A percentile compares a stretch with the other conserved stretches of the same genome.
These are phyloP conservation scores for Thermothielavioides terrestris DNA, from an alignment of 495 filamentous ascomycete species.

Conservation along the genomic window DNA sequence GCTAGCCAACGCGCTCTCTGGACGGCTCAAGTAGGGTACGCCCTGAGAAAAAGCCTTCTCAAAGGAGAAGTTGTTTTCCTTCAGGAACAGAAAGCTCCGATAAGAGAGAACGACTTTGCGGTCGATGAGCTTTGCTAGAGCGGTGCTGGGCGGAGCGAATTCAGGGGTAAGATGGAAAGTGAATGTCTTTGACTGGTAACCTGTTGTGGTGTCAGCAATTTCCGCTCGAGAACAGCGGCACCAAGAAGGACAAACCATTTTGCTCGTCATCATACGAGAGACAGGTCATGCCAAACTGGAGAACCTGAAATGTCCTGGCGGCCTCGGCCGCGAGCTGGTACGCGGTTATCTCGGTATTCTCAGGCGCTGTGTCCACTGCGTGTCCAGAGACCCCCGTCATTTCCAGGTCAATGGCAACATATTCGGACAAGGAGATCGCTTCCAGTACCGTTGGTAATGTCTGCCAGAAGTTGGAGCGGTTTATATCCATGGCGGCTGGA, in stretches of 20 bases:
- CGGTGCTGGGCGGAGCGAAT: background rate
- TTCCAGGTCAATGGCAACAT: slow-evolving; percentile 69
- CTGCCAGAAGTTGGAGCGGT: slow-evolving; percentile 42
- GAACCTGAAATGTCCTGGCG: slow-evolving; percentile 60
- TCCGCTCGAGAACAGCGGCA: background rate
- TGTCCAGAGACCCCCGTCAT: slow-evolving; percentile 55
- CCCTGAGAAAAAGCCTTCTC: slow-evolving; percentile 49
- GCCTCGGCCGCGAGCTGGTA: slow-evolving; percentile 57
- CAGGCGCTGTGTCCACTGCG: slow-evolving; percentile 15
- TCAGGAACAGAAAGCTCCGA: slow-evolving; percentile 54
- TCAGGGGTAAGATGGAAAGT: slow-evolving; percentile 8
- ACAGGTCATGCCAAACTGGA: slow-evolving; percentile 71
- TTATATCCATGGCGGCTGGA: slow-evolving; percentile 52
- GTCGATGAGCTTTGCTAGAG: slow-evolving; percentile 23
- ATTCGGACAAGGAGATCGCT: slow-evolving; percentile 51
- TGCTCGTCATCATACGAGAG: slow-evolving; percentile 40
- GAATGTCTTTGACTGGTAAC: slow-evolving; percentile 2
- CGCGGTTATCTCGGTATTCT: slow-evolving; percentile 36
- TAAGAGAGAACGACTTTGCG: slow-evolving; percentile 31
- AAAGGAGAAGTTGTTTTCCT: slow-evolving; percentile 54
- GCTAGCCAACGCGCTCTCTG: slow-evolving; percentile 47
- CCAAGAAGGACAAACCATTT: background rate
- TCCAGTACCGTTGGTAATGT: slow-evolving; percentile 52
- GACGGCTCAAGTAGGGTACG: slow-evolving; percentile 59
- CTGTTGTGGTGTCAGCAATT: background rate